Evolutionary conservation across 352 stramenopile species (phyloP), one percentile per base, ranked within the genome.

Genomic region (Phytophthora pinifolia): DNA sequence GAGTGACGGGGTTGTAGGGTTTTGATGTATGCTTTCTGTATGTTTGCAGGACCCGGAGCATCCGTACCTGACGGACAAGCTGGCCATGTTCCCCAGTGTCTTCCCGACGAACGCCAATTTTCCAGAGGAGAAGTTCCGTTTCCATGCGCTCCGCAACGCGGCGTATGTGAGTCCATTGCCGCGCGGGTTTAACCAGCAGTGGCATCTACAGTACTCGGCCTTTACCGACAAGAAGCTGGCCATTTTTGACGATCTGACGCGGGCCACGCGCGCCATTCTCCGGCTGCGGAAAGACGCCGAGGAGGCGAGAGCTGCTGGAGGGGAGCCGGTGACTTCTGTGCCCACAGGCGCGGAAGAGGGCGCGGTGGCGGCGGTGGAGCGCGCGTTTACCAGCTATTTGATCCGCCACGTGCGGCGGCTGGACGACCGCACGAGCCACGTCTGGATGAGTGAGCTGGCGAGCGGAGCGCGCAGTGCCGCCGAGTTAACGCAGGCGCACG

Each of bases 201-300:
- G 80, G 85, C 85, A 94, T 62, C 51, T 86, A 34, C 85, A 94
- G 50, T 94, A 94, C 49, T 91, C 83, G 22, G 79, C 76, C 25
- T 95, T 95, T 65, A 87, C 74, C 12, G 79, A 93, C 62, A 92
- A 87, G 46, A 80, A 79, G 13, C 68, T 86, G 27, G 68, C 76
- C 0, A 67, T 88, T 47, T 93, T 93, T 69, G 81, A 95, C 34
- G 70, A 87, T 38, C 38, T 90, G 1, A 65, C 70, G 9, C 62
- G 78, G 15, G 75, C 80, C 2, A 62, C 76, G 6, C 59, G 64
- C 6, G 69, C 80, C 5, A 92, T 92, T 52, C 37, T 65, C 8
- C 65, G 74, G 33, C 43, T 74, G 49, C 57, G 42, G 2, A 45
- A 61, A 34, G 45, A 69, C 9, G 10, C 36, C 0, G 48, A 65